Evolutionary conservation across 2,329 filamentous ascomycete genomes (phyloP), one percentile per base, ranked within the genome.

Genomic region (Sarocladium strictum): DNA sequence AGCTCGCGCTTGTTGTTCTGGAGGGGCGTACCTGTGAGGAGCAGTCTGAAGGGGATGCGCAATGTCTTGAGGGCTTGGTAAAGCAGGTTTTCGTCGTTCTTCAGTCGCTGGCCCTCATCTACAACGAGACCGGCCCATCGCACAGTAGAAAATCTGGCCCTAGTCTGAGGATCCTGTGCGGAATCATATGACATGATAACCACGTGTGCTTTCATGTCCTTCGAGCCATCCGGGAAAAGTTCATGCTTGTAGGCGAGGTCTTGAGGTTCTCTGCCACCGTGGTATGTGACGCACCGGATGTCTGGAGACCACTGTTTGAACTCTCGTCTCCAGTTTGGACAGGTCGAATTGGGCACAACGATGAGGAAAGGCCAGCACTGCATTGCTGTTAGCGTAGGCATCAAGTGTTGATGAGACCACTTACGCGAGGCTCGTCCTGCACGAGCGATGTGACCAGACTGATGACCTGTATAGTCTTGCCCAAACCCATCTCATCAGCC

Each of bases 401-500:
- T 17, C 11, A 49, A 19, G 12, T 6, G 21, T 11, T 17, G 7
- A 12, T 23, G 12, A 52, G 9, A 11, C 9, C 3, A 29, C 61
- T 60, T 64, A 71, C 72, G 60, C 81, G 74, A 5, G 83, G 83
- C n/a, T 71, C 70, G 53, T 85, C 79, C 57, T 87, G 78, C 23
- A 87, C 78, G 35, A 97, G 72, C 1, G 86, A 85, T 1, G 89
- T 84, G 57, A 97, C 79, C 58, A 96, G 81, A 2, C 86, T 83
- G 57, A 97, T 88, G 53, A 97, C 85, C 67, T 99, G 94, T 29
- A 99, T 90, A 0, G 94, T 99, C 74, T 99, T 99, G 29, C 94
- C 94, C 2, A 99, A 81, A 38, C 94, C 94, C 94, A 99, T 99
- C 66, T 99, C 94, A 65, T 99, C 94, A 0, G 94, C 94, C 6